Evolutionary conservation across 371 early-diverging fungal genomes (phyloP).

Genomic region (Basidiobolus meristosporus): DNA sequence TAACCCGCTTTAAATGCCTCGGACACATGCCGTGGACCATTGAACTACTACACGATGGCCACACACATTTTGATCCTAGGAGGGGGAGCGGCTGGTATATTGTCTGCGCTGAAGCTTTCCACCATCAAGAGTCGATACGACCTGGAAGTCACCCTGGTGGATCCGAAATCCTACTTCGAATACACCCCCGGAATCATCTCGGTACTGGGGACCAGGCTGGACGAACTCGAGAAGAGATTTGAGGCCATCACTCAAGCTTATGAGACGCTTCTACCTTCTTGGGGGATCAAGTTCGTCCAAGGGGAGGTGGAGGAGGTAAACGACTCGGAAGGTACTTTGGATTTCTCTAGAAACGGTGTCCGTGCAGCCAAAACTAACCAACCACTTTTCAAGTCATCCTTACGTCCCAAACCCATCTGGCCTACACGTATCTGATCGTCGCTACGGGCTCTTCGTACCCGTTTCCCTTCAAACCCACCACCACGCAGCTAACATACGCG

Average conservation of each 20-base stretch:
- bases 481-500: not conserved
- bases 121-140: conserved; percentile 2
- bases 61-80: conserved; percentile 8
- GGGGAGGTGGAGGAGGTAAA: conserved; percentile 8
- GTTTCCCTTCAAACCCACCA: conserved; percentile 12
- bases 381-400: not conserved
- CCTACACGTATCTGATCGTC: conserved; percentile 10
- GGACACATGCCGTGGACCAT: too few relatives aligned
- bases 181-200: conserved; percentile 16
- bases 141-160: conserved; percentile 14
- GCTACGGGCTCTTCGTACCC: conserved; percentile 16
- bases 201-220: conserved; percentile 10
- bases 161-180: conserved; percentile 18
- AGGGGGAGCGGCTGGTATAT: conserved; percentile 15
- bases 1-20: too few relatives aligned
- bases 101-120: conserved; percentile 10
- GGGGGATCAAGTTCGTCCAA: conserved; percentile 7
- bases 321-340: conserved; percentile 8
- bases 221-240: conserved; percentile 10
- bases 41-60: too few relatives aligned
- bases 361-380: not conserved
- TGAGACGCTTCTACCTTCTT: conserved; percentile 1
- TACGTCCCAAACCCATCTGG: conserved; percentile 1
- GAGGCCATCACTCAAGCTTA: conserved; percentile 9
- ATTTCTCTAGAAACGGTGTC: too few relatives aligned